These are phyloP conservation scores for Dactylellina drechsleri DNA, from an alignment of 2,329 filamentous ascomycete genomes.

Conservation along the genomic window DNA sequence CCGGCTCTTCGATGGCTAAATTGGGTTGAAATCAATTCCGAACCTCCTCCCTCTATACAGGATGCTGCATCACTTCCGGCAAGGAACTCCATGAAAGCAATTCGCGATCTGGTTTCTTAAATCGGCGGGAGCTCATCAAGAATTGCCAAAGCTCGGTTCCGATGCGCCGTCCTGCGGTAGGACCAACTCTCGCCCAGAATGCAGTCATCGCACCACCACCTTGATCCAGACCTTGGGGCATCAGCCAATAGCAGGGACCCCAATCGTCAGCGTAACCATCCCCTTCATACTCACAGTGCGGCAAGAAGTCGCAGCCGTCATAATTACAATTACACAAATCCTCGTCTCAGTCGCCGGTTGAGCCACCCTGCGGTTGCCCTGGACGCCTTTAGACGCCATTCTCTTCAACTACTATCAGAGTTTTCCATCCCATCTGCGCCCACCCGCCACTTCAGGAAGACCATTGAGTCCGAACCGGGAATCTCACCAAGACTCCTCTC, in stretches of 20 bases:
- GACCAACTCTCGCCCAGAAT: conserved; percentile 42
- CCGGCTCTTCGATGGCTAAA: too few species aligned
- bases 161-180: conserved; percentile 12
- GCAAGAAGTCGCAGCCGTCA: conserved; percentile 28
- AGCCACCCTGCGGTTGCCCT: conserved; percentile 54
- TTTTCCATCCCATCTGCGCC: conserved; percentile 78
- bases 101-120: too few species aligned
- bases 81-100: too few species aligned
- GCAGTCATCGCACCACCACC: conserved; percentile 22
- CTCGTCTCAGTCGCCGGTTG: conserved; percentile 11
- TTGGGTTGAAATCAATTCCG: too few species aligned
- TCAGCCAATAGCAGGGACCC: conserved; percentile 43
- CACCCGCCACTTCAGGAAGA: conserved; percentile 63
- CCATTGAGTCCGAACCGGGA: conserved; percentile 23
- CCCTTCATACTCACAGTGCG: neutral
- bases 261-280: conserved; percentile 41
- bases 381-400: conserved; percentile 62
- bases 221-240: conserved; percentile 21
- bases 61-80: neutral
- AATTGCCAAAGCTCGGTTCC: neutral
- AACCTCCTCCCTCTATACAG: neutral
- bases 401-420: conserved; percentile 79
- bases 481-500: conserved; percentile 57
- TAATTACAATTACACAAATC: conserved; percentile 20
- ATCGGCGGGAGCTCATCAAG: neutral